phyloP scores from a whole-genome alignment of 805 yeast species.

The Candida nemodendra region DNA sequence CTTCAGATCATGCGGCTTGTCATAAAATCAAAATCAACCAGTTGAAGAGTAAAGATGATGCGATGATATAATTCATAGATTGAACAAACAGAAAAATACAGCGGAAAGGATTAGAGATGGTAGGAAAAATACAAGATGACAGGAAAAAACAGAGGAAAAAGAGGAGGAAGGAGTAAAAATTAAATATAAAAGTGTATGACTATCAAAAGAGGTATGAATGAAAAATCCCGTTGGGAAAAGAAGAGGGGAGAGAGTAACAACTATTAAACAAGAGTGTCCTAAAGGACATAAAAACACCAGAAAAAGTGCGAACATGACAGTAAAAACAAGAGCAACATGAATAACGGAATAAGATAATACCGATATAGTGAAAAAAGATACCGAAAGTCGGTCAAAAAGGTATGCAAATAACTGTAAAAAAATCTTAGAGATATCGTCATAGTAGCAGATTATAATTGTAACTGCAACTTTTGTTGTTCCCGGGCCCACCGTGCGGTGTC shows the following conservation, averaged over 20 bases:
- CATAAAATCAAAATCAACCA: too few species aligned
- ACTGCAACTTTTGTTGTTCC: constrained; percentile 61
- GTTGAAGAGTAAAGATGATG: too few species aligned
- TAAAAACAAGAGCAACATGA: constrained; percentile 4
- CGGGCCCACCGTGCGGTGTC: constrained; percentile 98
- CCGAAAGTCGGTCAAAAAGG: not conserved
- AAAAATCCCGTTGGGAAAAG: too few species aligned
- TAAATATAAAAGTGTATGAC: constrained; percentile 3
- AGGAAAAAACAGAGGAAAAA: constrained; percentile 6
- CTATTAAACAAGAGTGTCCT: not conserved
- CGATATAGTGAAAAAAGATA: constrained; percentile 11
- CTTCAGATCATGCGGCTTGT: too few species aligned
- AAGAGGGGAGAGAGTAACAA: constrained; percentile 4
- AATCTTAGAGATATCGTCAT: not conserved
- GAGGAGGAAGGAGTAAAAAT: constrained; percentile 13
- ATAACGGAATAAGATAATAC: constrained; percentile 5
- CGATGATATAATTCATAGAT: too few species aligned
- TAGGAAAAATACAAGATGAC: constrained; percentile 8
- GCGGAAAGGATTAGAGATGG: too few species aligned
- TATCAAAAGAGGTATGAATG: constrained; percentile 7
- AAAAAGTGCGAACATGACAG: constrained; percentile 1
- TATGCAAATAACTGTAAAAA: not conserved
- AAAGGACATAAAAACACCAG: not conserved
- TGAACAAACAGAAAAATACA: too few species aligned
- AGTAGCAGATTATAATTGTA: constrained; percentile 8